Conservation (phyloP, 805 yeast species). For the Saturnispora quitensis region DNA sequence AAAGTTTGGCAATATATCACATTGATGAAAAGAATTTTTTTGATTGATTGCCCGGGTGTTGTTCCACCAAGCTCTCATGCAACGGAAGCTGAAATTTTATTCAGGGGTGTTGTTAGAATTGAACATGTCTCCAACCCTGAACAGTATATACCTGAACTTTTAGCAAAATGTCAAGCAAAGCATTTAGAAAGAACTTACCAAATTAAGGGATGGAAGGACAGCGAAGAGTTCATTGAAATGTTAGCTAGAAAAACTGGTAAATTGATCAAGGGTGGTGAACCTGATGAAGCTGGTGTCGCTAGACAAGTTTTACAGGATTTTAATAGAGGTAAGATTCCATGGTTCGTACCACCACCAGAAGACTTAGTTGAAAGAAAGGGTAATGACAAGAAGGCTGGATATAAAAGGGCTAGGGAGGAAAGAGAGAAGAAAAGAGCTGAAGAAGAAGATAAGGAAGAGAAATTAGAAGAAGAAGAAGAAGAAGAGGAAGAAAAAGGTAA, state of each 20-base stretch:
- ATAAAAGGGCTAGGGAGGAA: slow-evolving; percentile 45
- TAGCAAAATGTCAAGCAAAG: slow-evolving; percentile 75
- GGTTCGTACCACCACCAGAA: slow-evolving; percentile 94
- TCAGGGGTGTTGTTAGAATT: slow-evolving; percentile 98
- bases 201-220: slow-evolving; percentile 76
- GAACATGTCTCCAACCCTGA: slow-evolving; percentile 95
- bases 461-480: slow-evolving; percentile 15
- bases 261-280: slow-evolving; percentile 93
- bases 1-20: slow-evolving; percentile 99
- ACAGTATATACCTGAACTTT: slow-evolving; percentile 83
- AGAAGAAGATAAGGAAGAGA: slow-evolving; percentile 14
- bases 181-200: slow-evolving; percentile 95
- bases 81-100: slow-evolving; percentile 80
- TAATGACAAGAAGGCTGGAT: slow-evolving; percentile 45
- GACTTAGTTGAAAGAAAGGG: slow-evolving; percentile 51
- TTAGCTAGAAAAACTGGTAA: slow-evolving; percentile 91
- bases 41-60: slow-evolving; percentile 98
- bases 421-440: slow-evolving; percentile 29
- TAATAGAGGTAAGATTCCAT: slow-evolving; percentile 95
- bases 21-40: slow-evolving; percentile 87
- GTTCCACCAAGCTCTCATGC: slow-evolving; percentile 93
- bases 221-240: slow-evolving; percentile 78
- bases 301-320: slow-evolving; percentile 87
- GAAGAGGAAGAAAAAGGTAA: slow-evolving; percentile 12
- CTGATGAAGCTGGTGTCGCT: slow-evolving; percentile 89